Percentiles rank a stretch among this genome's conserved stretches.
Conservation (phyloP, 2,329 filamentous ascomycete genomes). For the Ampelomyces quisqualis region DNA sequence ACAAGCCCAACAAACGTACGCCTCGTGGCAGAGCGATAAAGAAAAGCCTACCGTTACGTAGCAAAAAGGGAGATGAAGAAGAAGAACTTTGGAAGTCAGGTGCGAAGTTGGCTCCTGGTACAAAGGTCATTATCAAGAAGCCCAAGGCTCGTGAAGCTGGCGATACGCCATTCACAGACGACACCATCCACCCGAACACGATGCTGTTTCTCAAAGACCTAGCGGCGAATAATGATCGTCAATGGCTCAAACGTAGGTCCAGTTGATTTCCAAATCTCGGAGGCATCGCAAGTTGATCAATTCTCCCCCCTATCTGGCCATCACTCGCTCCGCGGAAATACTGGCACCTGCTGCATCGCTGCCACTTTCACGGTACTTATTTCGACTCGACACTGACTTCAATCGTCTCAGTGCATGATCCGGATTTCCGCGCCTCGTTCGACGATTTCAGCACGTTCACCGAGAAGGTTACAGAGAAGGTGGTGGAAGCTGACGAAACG, state of each 20-base stretch:
- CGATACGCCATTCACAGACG: slow-evolving; percentile 57
- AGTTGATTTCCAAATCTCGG: too few species aligned
- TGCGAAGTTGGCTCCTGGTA: slow-evolving; percentile 59
- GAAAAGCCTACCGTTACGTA: slow-evolving; percentile 24
- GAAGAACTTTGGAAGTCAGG: slow-evolving; percentile 59
- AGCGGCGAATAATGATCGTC: slow-evolving; percentile 60
- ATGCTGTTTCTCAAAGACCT: slow-evolving; percentile 62
- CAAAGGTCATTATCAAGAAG: slow-evolving; percentile 62
- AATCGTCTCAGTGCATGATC: slow-evolving; percentile 65
- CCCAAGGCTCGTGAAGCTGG: slow-evolving; percentile 63
- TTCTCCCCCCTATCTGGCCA: too few species aligned
- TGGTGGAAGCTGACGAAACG: slow-evolving; percentile 73
- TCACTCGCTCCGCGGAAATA: too few species aligned
- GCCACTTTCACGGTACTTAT: background rate
- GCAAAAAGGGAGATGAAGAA: slow-evolving; percentile 40
- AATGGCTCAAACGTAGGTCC: slow-evolving; percentile 64
- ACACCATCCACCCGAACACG: slow-evolving; percentile 64
- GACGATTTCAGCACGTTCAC: slow-evolving; percentile 82
- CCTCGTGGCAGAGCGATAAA: slow-evolving; percentile 21
- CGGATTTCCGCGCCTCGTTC: slow-evolving; percentile 73
- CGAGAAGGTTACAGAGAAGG: slow-evolving; percentile 67
- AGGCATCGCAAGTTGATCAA: too few species aligned
- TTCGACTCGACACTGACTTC: background rate
- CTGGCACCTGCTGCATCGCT: too few species aligned
- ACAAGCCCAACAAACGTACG: slow-evolving; percentile 27